A percentile compares a stretch with the other conserved stretches of the same genome.
Conservation (phyloP, 768 basidiomycete species). For the Epithele typhae region DNA sequence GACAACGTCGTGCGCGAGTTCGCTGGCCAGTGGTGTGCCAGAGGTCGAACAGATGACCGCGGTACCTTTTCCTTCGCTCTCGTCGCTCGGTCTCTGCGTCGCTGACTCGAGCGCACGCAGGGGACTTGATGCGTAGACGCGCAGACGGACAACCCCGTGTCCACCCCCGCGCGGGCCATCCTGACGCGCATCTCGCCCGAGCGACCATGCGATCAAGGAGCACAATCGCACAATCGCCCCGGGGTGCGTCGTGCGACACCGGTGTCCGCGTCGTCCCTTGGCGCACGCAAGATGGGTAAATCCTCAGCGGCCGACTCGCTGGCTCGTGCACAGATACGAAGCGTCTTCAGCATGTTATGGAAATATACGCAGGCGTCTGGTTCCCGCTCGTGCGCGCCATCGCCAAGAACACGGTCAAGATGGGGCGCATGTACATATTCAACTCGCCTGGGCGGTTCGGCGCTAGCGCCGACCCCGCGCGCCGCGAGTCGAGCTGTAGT, state of each 20-base stretch:
- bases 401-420: slow-evolving; percentile 10
- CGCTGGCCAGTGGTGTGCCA: slow-evolving; percentile 21
- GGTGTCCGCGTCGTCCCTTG: too few species aligned
- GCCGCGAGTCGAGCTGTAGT: too few species aligned
- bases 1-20: slow-evolving; percentile 19
- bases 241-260: background rate
- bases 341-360: slow-evolving; percentile 10
- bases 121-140: slow-evolving; percentile 18
- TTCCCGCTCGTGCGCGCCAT: slow-evolving; percentile 14
- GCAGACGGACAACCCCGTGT: slow-evolving; percentile 12
- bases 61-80: slow-evolving; percentile 4
- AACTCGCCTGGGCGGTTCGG: slow-evolving; percentile 12
- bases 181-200: slow-evolving; percentile 26
- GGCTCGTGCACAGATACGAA: slow-evolving; percentile 11
- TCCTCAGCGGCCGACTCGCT: slow-evolving; percentile 19
- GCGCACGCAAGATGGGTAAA: slow-evolving; percentile 23
- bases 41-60: slow-evolving; percentile 21
- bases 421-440: slow-evolving; percentile 21
- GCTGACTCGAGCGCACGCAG: slow-evolving; percentile 5
- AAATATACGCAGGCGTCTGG: slow-evolving; percentile 19
- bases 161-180: slow-evolving; percentile 24
- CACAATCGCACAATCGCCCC: background rate
- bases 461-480: slow-evolving; percentile 1
- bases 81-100: too few species aligned
- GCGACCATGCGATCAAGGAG: slow-evolving; percentile 22